phyloP scores from a whole-genome alignment of 345 rosid species.

The Hibiscus syriacus region DNA sequence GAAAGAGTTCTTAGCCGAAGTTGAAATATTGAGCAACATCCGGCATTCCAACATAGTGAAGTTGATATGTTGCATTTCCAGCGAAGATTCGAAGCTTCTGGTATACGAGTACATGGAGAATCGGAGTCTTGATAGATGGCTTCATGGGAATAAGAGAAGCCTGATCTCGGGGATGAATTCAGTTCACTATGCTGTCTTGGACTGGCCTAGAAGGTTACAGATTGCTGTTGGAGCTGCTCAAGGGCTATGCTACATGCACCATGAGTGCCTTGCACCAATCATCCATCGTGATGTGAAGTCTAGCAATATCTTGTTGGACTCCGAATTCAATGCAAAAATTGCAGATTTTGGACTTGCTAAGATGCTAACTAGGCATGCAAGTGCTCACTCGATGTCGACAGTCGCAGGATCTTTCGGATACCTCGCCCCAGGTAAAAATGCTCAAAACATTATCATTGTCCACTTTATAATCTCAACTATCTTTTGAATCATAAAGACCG shows the following conservation, averaged over 20 bases:
- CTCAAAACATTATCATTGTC: neutral
- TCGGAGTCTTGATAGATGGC: neutral
- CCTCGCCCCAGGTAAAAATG: neutral
- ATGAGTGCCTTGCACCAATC: neutral
- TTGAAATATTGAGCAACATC: neutral
- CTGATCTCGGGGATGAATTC: neutral
- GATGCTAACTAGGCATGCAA: neutral
- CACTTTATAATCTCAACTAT: neutral
- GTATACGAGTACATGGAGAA: neutral
- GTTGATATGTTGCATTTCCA: neutral
- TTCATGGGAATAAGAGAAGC: neutral
- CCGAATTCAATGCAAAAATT: neutral
- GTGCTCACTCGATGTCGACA: neutral
- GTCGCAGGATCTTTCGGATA: neutral
- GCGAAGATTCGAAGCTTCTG: neutral
- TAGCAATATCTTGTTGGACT: neutral
- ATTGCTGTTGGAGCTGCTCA: neutral
- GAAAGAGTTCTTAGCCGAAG: neutral
- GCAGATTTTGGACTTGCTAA: neutral
- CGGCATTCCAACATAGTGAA: neutral
- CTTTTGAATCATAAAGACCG: neutral
- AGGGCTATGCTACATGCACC: neutral
- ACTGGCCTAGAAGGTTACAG: neutral
- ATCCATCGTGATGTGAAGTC: neutral
- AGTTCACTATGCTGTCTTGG: neutral